phyloP scores from a whole-genome alignment of 2,329 filamentous ascomycete species.

The Botrytis deweyae region DNA sequence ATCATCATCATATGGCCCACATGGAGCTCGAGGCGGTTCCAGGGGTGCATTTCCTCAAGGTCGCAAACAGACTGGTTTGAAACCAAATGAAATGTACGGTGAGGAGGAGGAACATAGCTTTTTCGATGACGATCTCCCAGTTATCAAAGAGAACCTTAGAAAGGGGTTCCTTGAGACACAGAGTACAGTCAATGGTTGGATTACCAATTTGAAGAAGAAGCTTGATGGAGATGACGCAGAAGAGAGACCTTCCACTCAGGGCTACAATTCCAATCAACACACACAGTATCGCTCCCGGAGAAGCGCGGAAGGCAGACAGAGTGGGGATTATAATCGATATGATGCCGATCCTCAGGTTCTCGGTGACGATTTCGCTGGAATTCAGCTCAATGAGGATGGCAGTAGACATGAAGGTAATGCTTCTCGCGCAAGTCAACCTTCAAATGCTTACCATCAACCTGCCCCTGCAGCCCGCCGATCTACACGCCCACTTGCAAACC shows the following conservation, averaged over 20 bases:
- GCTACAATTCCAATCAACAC: constrained; percentile 41
- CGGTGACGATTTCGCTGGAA: constrained; percentile 80
- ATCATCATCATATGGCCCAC: constrained; percentile 56
- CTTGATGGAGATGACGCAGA: constrained; percentile 84
- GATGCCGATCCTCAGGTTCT: constrained; percentile 91
- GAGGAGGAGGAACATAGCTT: constrained; percentile 82
- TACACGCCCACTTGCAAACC: constrained; percentile 68
- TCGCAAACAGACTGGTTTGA: constrained; percentile 52
- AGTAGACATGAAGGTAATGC: constrained; percentile 48
- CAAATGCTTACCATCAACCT: constrained; percentile 32
- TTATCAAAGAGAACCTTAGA: constrained; percentile 87
- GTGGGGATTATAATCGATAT: constrained; percentile 86
- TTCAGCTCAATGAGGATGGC: constrained; percentile 64
- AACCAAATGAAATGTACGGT: constrained; percentile 54
- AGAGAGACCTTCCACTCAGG: constrained; percentile 27
- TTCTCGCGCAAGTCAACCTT: neutral
- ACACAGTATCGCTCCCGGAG: constrained; percentile 42
- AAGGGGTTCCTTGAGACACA: constrained; percentile 96
- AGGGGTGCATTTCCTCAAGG: constrained; percentile 40
- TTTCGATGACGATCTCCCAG: constrained; percentile 90
- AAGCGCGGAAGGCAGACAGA: constrained; percentile 66
- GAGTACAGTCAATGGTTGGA: constrained; percentile 88
- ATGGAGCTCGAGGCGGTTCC: constrained; percentile 40
- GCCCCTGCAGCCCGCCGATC: constrained; percentile 57
- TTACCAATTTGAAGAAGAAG: constrained; percentile 86